Evolutionary conservation across 2,329 filamentous ascomycete species (phyloP), one percentile per base, ranked within the genome.

Genomic region (Ceratocystis albifundus): DNA sequence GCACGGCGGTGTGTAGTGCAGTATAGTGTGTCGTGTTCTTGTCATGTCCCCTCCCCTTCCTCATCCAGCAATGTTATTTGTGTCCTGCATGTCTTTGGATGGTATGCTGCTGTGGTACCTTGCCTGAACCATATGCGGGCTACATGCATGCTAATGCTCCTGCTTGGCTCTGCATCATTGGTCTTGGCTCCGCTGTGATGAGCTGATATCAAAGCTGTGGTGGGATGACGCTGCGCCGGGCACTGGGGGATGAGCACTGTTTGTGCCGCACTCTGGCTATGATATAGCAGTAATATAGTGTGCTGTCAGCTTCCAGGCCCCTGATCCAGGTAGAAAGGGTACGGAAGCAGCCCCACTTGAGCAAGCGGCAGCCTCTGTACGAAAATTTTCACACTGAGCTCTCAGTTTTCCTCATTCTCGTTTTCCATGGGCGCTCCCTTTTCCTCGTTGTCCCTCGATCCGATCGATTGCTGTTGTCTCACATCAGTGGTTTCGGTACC

Each of bases 71-170:
- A 8, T 20, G 46, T 22, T 48, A n/a, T n/a, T 20, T 53, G 48
- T 53, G 22, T 28, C 10, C 48, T 53, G 48, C 48, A 53, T 53
- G 8, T 22, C 8, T n/a, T 12, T 53, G 22, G 8, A 53, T 53
- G 55, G 17, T 59, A 30, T 59, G 28, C 28, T 59, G 28, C 20
- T n/a, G 55, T 36, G 55, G 55, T 59, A 59, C 55, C 55, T 36
- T 59, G 55, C 28, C 28, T 59, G 28, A 59, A 59, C 36, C 28
- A 36, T 36, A 36, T 59, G 55, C 55, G 20, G 30, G 55, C n/a
- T 59, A 20, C 55, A 36, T 59, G 55, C 53, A 28, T 57, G 53
- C 53, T 57, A 57, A 57, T 57, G 28, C 28, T 57, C 53, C 48
- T 50, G n/a, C 48, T 50, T 20, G 17, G 36, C 36, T 41, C 36